Evolutionary conservation across 768 basidiomycete genomes (phyloP).

Genomic region (Cyclocybe aegerita): DNA sequence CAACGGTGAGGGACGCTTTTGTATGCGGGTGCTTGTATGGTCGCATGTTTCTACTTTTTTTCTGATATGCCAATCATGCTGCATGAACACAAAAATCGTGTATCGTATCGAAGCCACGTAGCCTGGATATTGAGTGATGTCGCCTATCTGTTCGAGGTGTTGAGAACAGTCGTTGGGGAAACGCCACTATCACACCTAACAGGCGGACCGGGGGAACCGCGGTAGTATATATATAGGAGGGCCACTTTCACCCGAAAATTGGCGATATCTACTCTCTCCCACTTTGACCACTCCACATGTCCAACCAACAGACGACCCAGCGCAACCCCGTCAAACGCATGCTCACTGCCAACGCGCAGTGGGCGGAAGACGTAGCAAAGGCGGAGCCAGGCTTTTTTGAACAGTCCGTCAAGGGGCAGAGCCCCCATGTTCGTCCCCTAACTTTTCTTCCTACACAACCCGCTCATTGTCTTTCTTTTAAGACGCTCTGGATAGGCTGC

Average conservation of each 20-base stretch:
- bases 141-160: background rate
- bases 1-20: conserved; percentile 5
- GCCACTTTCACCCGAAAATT: too few relatives aligned
- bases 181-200: too few relatives aligned
- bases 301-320: background rate
- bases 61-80: conserved; percentile 17
- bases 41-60: conserved; percentile 12
- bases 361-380: conserved; percentile 60
- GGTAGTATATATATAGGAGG: background rate
- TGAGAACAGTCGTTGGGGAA: too few relatives aligned
- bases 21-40: conserved; percentile 17
- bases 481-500: conserved; percentile 82
- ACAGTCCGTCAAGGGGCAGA: conserved; percentile 60
- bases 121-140: background rate
- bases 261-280: too few relatives aligned
- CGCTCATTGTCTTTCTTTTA: conserved; percentile 6
- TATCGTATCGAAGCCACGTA: background rate
- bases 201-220: background rate
- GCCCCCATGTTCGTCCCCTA: conserved; percentile 51
- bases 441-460: conserved; percentile 1
- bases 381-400: conserved; percentile 66
- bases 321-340: conserved; percentile 26
- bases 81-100: background rate
- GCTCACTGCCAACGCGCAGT: conserved; percentile 57
- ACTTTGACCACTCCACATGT: too few relatives aligned